Evolutionary conservation across 306 rosid genomes (phyloP), one percentile per base, ranked within the genome.

Genomic region (Ormosia emarginata): DNA sequence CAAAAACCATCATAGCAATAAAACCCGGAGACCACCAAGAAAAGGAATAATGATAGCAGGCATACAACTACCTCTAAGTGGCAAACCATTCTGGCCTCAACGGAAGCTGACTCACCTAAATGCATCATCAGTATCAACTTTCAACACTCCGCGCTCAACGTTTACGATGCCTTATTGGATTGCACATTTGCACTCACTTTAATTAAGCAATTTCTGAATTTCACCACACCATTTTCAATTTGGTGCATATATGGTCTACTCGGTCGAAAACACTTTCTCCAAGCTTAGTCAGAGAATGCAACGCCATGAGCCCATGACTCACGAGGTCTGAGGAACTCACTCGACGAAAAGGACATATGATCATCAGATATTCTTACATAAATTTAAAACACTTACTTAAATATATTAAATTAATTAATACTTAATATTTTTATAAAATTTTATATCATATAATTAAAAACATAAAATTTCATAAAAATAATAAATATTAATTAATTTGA

Each of bases 51-150:
- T 75, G 63, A 61, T 56, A 30, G 17, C 11, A 76, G 46, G 40
- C 15, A 44, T 70, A 76, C 80, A 76, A 78, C 33, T 36, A 17
- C 1, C 8, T 14, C 9, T 6, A 10, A 62, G 69, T 52, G 49
- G 85, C 50, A 53, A 81, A 64, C 75, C 80, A 64, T 62, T 66
- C 50, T 72, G 67, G 72, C 11, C 39, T 40, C 7, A 43, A 64
- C 11, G 69, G 75, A 74, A 40, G 75, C 85, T 81, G 85, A 81
- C 62, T 81, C 80, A 41, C 17, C 62, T 5, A 39, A 71, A 61
- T 40, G 47, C 61, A 80, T 79, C 52, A 59, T 79, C 50, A 15
- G 1, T 67, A 41, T 17, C 39, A 9, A 67, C 75, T 78, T 14
- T 78, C 47, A 40, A 53, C 71, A 37, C 79, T 73, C 46, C 5